Conservation (phyloP, 257 asterid genomes). For the Solanum etuberosum region DNA sequence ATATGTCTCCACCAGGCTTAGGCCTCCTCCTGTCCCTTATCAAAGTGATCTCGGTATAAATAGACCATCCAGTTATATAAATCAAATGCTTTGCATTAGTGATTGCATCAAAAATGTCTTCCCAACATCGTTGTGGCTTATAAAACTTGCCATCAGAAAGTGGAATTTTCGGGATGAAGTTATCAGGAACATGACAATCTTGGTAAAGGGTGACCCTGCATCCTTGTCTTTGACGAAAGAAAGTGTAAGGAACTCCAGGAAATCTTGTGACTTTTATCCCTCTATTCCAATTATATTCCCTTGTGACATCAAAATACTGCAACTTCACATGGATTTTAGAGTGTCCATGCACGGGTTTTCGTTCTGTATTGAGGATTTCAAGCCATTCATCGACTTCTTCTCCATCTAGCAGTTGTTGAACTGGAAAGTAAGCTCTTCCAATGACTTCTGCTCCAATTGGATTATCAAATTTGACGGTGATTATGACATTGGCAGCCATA, state of each 20-base stretch:
- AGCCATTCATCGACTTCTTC: conserved; percentile 22
- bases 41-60: conserved; percentile 3
- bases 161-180: not conserved
- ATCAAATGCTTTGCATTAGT: conserved; percentile 3
- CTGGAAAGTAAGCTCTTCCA: conserved; percentile 33
- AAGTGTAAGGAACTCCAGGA: conserved; percentile 21
- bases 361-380: conserved; percentile 14
- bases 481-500: conserved; percentile 16
- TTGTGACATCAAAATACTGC: conserved; percentile 12
- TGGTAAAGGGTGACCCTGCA: not conserved
- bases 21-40: conserved; percentile 5
- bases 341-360: conserved; percentile 16
- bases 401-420: conserved; percentile 9
- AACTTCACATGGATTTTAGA: conserved; percentile 25
- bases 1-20: conserved; percentile 4
- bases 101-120: not conserved
- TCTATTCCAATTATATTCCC: conserved; percentile 17
- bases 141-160: not conserved
- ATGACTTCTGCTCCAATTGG: conserved; percentile 28
- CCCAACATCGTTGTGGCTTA: conserved; percentile 8
- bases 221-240: conserved; percentile 1
- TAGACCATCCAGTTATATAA: conserved; percentile 2
- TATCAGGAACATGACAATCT: conserved; percentile 6
- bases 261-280: conserved; percentile 13
- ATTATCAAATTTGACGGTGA: conserved; percentile 17